These are phyloP conservation scores for Hypoxylon sp. DNA, from an alignment of 2,329 filamentous ascomycete genomes.

Conservation along the genomic window DNA sequence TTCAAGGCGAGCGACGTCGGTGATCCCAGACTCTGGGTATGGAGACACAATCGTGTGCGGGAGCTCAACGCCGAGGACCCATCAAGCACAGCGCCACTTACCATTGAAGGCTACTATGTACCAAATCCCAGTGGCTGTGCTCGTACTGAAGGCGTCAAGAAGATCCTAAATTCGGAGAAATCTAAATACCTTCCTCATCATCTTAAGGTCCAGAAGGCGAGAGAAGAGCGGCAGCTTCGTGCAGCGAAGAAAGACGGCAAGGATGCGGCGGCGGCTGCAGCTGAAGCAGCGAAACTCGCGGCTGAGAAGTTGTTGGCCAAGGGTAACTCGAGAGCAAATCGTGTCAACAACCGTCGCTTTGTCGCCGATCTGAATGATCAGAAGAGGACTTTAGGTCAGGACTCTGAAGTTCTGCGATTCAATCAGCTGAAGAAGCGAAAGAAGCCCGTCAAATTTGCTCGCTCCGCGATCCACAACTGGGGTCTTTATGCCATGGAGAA, in stretches of 20 bases:
- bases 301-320: constrained; percentile 87
- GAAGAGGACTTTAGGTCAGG: constrained; percentile 85
- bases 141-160: constrained; percentile 92
- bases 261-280: constrained; percentile 75
- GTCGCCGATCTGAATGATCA: constrained; percentile 96
- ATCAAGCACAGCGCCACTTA: constrained; percentile 55
- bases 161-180: constrained; percentile 97
- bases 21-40: constrained; percentile 69
- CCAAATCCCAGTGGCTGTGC: constrained; percentile 88
- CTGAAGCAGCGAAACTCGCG: constrained; percentile 79
- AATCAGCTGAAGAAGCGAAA: constrained; percentile 99
- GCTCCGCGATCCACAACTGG: constrained; percentile 99
- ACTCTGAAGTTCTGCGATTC: constrained; percentile 94
- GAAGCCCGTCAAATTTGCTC: constrained; percentile 98
- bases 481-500: constrained; percentile 98
- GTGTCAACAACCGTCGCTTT: constrained; percentile 94
- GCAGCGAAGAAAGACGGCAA: constrained; percentile 75
- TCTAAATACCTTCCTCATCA: constrained; percentile 98
- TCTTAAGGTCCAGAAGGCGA: constrained; percentile 92
- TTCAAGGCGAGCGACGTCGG: constrained; percentile 62
- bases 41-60: constrained; percentile 69
- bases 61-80: constrained; percentile 65
- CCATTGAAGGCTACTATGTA: constrained; percentile 81
- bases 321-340: constrained; percentile 91
- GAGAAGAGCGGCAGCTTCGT: constrained; percentile 89